Evolutionary conservation across 2,329 filamentous ascomycete species (phyloP), one percentile per base, ranked within the genome.

Genomic region (Pseudogymnoascus sp.): DNA sequence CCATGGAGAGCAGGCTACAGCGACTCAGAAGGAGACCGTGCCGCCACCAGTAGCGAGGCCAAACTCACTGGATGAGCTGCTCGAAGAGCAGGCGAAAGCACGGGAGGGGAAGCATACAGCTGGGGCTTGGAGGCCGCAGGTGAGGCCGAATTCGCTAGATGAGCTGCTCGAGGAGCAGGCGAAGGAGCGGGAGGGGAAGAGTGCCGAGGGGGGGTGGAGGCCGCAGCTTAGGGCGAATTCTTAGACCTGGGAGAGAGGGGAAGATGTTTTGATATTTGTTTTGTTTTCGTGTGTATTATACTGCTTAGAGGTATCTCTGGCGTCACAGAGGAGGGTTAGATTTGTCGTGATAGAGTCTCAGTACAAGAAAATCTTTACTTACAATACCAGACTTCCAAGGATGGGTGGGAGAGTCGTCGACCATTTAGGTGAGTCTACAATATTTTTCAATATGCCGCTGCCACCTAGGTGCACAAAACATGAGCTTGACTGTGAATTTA

Each of bases 271-370:
- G 45, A 52, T 52, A 52, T 52, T 52, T 52, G 45, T 15, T 30
- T 41, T 52, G 45, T 9, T 52, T 52, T 30, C 7, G 41, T 48
- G 41, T 48, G 45, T 52, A 52, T 52, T 52, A 52, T 52, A 52
- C n/a, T 18, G 23, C n/a, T 30, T n/a, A 48, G 41, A 10, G 23
- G 1, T 15, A 18, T 48, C 8, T 28, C n/a, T 52, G 45, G 26
- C 23, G 45, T 30, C 45, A 8, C 2, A 28, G 45, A 4, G 23
- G 23, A 15, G 10, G 45, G 18, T 5, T 52, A 52, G n/a, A 30
- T 30, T 13, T 15, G 45, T 52, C 18, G 23, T n/a, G n/a, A 52
- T 30, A 52, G 23, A 52, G 18, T 52, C 45, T 52, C 45, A 23
- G 18, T 52, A 28, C 45, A 52, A 52, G 7, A 52, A 52, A 52